Base-by-base conservation (phyloP, 108 stramenopile genomes). In the Fragilariopsis cylindrus region DNA sequence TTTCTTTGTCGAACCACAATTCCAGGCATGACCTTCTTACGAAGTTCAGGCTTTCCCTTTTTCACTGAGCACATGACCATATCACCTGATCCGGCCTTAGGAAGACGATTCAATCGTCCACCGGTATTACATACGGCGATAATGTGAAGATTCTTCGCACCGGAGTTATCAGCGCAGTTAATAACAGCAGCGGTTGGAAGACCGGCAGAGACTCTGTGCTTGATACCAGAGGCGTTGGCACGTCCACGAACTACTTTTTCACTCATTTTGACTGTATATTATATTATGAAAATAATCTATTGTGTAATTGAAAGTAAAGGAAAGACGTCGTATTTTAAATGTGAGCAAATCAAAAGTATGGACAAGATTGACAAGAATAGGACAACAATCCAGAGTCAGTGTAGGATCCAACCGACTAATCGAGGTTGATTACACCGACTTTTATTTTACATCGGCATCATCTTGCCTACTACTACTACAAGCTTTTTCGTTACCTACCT, bases 91-190 rank as follows among this genome's bases (percentile, higher is more conserved):
- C 86, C 79, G 65, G 98, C 99, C 75, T 97, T 96, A 62, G 99
- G 99, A 54, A 98, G 92, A 75, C 98, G 88, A 83, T 99, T 99
- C 85, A 99, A 83, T 52, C 99, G 94, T 60, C 97, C 98, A 58
- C 97, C 96, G 83, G 96, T 95, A 80, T 98, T 98, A 87, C 96
- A 96, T 16, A 99, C 99, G 56, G 98, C 89, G 70, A 99, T 97
- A 81, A 99, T 97, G 86, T 89, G 91, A 60, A 99, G 84, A 86
- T 96, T 99, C 92, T 99, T 99, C 71, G 99, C 99, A n/a, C 99
- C 99, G 63, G 96, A 94, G 97, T 99, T 99, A 85, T 99, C 99
- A 69, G 98, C 98, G 84, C 99, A 99, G 97, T 99, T 99, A 65
- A 99, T 84, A 54, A 99, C 97, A 71, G 99, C 99, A 45, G 96